A percentile compares a stretch with the other conserved stretches of the same genome.
These are phyloP conservation scores for Dryas alaskensis DNA, from an alignment of 306 rosid species.

Conservation along the genomic window DNA sequence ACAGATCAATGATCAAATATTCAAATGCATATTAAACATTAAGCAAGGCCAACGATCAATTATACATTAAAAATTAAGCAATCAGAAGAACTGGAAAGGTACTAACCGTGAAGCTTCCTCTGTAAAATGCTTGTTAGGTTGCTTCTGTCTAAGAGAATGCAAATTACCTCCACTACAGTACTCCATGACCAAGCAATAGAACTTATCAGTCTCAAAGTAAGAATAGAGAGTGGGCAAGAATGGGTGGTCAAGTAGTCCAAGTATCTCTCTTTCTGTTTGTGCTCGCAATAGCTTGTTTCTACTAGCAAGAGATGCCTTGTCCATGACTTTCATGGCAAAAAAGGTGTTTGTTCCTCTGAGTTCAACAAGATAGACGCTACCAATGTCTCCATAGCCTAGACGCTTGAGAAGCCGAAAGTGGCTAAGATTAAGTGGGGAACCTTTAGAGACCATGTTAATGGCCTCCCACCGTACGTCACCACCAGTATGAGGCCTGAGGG, in stretches of 20 bases:
- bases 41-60: background rate
- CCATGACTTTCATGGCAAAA: slow-evolving; percentile 93
- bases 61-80: background rate
- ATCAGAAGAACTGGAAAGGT: slow-evolving; percentile 3
- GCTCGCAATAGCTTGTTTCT: slow-evolving; percentile 82
- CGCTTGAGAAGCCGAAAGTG: slow-evolving; percentile 82
- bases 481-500: slow-evolving; percentile 79
- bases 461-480: slow-evolving; percentile 90
- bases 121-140: slow-evolving; percentile 73
- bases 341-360: slow-evolving; percentile 55
- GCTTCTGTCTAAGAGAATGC: slow-evolving; percentile 88
- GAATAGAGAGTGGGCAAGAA: slow-evolving; percentile 88
- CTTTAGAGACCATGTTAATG: slow-evolving; percentile 49
- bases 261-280: slow-evolving; percentile 90
- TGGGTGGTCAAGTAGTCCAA: slow-evolving; percentile 91
- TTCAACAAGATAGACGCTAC: slow-evolving; percentile 76
- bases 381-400: slow-evolving; percentile 82
- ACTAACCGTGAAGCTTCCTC: slow-evolving; percentile 91
- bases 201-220: slow-evolving; percentile 78
- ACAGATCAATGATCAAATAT: background rate
- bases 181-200: slow-evolving; percentile 84
- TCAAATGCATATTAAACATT: background rate
- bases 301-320: slow-evolving; percentile 77
- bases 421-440: slow-evolving; percentile 51
- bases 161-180: slow-evolving; percentile 90